Evolutionary conservation across 768 basidiomycete genomes (phyloP).

Genomic region (Termitomyces titanicus): DNA sequence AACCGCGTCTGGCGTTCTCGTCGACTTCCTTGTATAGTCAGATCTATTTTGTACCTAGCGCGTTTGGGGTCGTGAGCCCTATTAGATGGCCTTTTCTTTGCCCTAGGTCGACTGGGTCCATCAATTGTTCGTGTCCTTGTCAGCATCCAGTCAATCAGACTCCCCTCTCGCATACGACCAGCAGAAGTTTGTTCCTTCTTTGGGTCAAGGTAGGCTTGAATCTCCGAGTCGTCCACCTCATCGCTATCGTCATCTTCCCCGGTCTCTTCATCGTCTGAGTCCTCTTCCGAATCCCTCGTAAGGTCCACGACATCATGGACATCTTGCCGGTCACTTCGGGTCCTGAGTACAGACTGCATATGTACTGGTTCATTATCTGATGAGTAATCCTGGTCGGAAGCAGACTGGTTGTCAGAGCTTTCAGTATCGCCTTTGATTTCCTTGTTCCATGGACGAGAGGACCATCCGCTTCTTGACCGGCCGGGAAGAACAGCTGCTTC

Average conservation of each 20-base stretch:
- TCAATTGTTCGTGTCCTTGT: slow-evolving; percentile 35
- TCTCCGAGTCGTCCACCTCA: slow-evolving; percentile 25
- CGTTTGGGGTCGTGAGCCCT: neutral
- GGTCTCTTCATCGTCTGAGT: neutral
- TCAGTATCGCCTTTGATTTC: slow-evolving; percentile 62
- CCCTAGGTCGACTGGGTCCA: slow-evolving; percentile 14
- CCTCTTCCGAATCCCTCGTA: slow-evolving; percentile 14
- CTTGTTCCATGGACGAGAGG: slow-evolving; percentile 28
- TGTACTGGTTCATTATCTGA: neutral
- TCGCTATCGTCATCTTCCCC: slow-evolving; percentile 5
- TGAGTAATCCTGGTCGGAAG: neutral
- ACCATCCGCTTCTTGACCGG: slow-evolving; percentile 39
- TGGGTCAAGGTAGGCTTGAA: slow-evolving; percentile 27
- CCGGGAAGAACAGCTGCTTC: slow-evolving; percentile 45
- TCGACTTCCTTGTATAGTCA: slow-evolving; percentile 35
- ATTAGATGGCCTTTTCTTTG: slow-evolving; percentile 10
- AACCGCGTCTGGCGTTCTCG: slow-evolving; percentile 37
- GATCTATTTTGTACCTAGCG: slow-evolving; percentile 26
- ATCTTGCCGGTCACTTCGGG: slow-evolving; percentile 4
- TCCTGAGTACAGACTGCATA: slow-evolving; percentile 2
- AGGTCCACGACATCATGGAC: slow-evolving; percentile 20
- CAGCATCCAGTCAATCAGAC: slow-evolving; percentile 71
- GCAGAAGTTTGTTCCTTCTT: slow-evolving; percentile 6
- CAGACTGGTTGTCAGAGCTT: slow-evolving; percentile 41
- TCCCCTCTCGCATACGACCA: slow-evolving; percentile 34